phyloP scores from a whole-genome alignment of 331 rosid species.

The Rhamnella rubrinervis region DNA sequence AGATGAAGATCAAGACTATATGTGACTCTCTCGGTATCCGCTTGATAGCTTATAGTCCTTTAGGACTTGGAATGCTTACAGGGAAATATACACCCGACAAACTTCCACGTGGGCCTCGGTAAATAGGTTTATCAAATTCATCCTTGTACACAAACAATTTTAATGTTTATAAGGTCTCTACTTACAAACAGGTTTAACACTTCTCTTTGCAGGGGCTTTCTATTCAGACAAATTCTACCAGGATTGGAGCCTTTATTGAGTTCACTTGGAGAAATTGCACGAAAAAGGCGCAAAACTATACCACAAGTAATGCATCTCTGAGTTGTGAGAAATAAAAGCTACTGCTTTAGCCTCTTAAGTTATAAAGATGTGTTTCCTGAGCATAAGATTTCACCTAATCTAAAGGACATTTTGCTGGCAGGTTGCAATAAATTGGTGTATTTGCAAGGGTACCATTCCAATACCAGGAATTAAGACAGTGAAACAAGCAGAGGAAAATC shows the following conservation, averaged over 20 bases:
- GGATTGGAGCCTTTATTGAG: conserved; percentile 72
- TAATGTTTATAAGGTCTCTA: neutral
- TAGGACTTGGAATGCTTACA: conserved; percentile 98
- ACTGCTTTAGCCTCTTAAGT: neutral
- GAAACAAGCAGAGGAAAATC: conserved; percentile 72
- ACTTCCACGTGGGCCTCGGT: conserved; percentile 92
- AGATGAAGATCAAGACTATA: conserved; percentile 69
- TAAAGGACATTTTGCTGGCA: conserved; percentile 29
- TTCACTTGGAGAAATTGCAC: conserved; percentile 63
- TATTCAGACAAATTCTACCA: conserved; percentile 85
- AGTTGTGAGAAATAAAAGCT: too few relatives aligned
- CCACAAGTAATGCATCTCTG: conserved; percentile 51
- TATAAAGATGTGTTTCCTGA: neutral
- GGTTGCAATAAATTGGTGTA: conserved; percentile 98
- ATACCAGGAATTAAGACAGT: conserved; percentile 91
- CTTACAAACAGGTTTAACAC: neutral
- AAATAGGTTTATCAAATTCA: conserved; percentile 13
- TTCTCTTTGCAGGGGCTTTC: conserved; percentile 47
- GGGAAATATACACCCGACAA: conserved; percentile 82
- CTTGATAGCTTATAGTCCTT: conserved; percentile 88
- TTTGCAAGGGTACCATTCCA: conserved; percentile 73
- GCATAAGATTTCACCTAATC: neutral
- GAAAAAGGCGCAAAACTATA: conserved; percentile 65
- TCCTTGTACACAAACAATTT: neutral
- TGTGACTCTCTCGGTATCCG: conserved; percentile 86